A percentile compares a stretch with the other conserved stretches of the same genome.
Conservation (phyloP, 1,139 yeast genomes). For the Taiozyma sp. region DNA sequence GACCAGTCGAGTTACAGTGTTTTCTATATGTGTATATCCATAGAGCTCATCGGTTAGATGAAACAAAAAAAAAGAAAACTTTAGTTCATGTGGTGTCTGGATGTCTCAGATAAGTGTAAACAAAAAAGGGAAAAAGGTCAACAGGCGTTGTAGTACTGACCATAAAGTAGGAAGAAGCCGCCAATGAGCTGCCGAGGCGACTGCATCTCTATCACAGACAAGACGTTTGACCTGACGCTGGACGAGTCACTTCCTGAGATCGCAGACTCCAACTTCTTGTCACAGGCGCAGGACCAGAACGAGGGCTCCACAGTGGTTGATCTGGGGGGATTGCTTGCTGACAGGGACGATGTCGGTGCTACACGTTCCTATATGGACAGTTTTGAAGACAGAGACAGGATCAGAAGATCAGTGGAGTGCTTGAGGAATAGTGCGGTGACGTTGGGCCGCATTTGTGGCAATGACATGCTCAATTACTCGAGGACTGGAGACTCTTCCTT, state of each 20-base stretch:
- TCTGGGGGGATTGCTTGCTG: neutral
- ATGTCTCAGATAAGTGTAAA: slow-evolving; percentile 4
- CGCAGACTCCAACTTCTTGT: neutral
- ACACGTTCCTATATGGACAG: neutral
- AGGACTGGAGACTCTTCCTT: neutral
- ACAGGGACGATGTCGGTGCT: neutral
- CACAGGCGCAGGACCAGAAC: neutral
- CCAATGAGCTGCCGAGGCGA: slow-evolving; percentile 6
- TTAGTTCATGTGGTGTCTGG: slow-evolving; percentile 11
- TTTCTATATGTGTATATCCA: neutral
- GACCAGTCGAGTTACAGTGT: too few species aligned
- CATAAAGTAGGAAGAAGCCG: neutral
- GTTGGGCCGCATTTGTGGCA: slow-evolving; percentile 12
- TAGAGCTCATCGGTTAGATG: neutral
- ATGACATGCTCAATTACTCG: neutral
- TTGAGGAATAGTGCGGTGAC: slow-evolving; percentile 3
- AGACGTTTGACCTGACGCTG: slow-evolving; percentile 18
- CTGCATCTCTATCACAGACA: slow-evolving; percentile 16
- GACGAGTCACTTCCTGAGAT: slow-evolving; percentile 8
- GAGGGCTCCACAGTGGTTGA: neutral
- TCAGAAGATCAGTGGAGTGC: neutral
- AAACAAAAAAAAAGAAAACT: neutral
- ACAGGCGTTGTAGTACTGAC: neutral
- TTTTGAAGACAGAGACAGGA: neutral
- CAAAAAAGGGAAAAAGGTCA: neutral